Percentiles rank a stretch among this genome's conserved stretches.
These are phyloP conservation scores for Neofusicoccum laricinum DNA, from an alignment of 2,329 filamentous ascomycete genomes.

Conservation along the genomic window DNA sequence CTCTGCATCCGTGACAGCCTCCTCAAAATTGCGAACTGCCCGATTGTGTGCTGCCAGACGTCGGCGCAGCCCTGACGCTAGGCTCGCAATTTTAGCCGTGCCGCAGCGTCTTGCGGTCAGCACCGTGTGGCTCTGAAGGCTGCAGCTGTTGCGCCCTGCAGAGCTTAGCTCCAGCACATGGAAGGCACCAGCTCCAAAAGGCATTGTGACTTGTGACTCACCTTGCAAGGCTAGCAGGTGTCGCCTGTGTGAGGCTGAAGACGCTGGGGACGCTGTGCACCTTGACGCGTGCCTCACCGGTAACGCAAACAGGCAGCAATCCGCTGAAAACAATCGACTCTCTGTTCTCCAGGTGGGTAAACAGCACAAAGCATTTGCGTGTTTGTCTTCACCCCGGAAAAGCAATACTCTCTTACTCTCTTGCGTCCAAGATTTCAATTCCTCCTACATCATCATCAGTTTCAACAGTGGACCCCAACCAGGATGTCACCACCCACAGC, in stretches of 20 bases:
- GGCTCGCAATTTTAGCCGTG: neutral
- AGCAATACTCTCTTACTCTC: neutral
- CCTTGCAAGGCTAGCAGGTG: neutral
- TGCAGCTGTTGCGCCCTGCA: neutral
- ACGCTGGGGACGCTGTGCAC: neutral
- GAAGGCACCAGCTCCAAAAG: too few species aligned
- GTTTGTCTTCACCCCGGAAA: neutral
- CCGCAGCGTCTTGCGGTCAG: neutral
- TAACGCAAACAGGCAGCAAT: neutral
- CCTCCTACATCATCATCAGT: neutral
- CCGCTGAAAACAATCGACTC: neutral
- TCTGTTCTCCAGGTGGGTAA: neutral
- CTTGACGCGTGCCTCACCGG: neutral
- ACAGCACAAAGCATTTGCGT: neutral
- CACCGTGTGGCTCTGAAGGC: too few species aligned
- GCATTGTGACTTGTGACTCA: neutral
- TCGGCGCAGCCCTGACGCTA: neutral
- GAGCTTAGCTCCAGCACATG: neutral
- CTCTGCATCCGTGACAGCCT: neutral
- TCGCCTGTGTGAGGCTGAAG: neutral
- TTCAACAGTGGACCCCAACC: constrained; percentile 11
- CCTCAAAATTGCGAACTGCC: neutral
- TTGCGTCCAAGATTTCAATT: neutral
- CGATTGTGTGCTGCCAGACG: neutral
- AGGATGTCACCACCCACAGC: neutral